A percentile compares a stretch with the other conserved stretches of the same genome.
Evolutionary conservation across 2,329 filamentous ascomycete genomes (phyloP).

Genomic region (Madurella fahalii): DNA sequence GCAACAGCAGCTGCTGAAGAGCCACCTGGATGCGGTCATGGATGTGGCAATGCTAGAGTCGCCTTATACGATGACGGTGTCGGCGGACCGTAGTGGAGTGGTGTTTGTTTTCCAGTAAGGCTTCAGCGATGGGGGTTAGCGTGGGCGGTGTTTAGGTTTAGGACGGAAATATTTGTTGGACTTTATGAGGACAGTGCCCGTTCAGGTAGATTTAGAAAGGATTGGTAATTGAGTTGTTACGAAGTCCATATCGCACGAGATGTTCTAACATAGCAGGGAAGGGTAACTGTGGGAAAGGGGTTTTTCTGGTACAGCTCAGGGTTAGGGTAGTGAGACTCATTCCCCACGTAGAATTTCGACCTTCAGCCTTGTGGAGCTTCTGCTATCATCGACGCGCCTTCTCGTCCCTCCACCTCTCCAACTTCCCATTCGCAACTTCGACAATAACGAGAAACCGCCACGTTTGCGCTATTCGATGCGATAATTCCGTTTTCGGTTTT

Average conservation of each 20-base stretch:
- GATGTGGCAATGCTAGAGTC: conserved; percentile 85
- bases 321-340: conserved; percentile 3
- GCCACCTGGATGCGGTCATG: conserved; percentile 81
- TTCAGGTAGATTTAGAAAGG: background rate
- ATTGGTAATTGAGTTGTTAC: background rate
- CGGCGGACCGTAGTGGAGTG: conserved; percentile 81
- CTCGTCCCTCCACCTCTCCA: too few relatives aligned
- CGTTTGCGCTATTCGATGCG: background rate
- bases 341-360: conserved; percentile 12
- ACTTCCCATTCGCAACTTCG: too few relatives aligned
- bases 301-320: background rate
- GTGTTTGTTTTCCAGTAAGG: conserved; percentile 70
- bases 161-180: too few relatives aligned
- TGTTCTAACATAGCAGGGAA: too few relatives aligned
- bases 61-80: conserved; percentile 90
- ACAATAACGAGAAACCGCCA: too few relatives aligned
- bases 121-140: background rate
- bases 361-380: conserved; percentile 17
- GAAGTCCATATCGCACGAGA: too few relatives aligned
- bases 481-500: background rate
- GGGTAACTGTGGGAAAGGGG: background rate
- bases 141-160: background rate
- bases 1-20: conserved; percentile 79
- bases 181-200: too few relatives aligned
- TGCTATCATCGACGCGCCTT: too few relatives aligned